Evolutionary conservation across 1,139 yeast species (phyloP).

Genomic region (Sugiyamaella novakii): DNA sequence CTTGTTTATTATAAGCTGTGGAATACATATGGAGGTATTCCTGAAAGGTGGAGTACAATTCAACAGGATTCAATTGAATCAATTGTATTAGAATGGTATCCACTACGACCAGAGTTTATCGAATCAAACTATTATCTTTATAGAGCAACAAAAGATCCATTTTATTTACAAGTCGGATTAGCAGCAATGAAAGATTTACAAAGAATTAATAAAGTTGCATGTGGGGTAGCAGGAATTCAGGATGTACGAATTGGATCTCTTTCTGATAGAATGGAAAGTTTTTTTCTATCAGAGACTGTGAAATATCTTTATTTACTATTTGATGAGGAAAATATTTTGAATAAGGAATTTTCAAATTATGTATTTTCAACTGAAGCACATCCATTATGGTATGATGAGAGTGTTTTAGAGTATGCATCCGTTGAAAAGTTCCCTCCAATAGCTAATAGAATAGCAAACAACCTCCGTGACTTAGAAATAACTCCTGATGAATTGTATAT

Average conservation of each 20-base stretch:
- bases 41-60: constrained; percentile 77
- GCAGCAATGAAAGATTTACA: constrained; percentile 59
- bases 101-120: constrained; percentile 85
- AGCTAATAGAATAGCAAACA: constrained; percentile 19
- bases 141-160: constrained; percentile 83
- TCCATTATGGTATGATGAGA: constrained; percentile 67
- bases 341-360: constrained; percentile 57
- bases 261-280: constrained; percentile 89
- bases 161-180: constrained; percentile 75
- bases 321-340: constrained; percentile 63
- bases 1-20: constrained; percentile 72
- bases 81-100: constrained; percentile 77
- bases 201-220: constrained; percentile 55
- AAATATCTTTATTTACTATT: constrained; percentile 82
- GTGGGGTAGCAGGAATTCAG: constrained; percentile 83
- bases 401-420: constrained; percentile 33
- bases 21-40: constrained; percentile 78
- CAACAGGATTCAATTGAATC: constrained; percentile 29
- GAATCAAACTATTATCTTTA: constrained; percentile 86
- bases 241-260: constrained; percentile 63
- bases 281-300: constrained; percentile 82
- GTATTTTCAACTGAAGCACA: constrained; percentile 94
- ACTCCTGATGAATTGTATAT: constrained; percentile 10
- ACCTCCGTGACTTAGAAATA: constrained; percentile 4
- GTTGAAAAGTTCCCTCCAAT: constrained; percentile 25